Base-by-base conservation (phyloP, 192 early-diverging fungal species). In the Coemansia sp. region DNA sequence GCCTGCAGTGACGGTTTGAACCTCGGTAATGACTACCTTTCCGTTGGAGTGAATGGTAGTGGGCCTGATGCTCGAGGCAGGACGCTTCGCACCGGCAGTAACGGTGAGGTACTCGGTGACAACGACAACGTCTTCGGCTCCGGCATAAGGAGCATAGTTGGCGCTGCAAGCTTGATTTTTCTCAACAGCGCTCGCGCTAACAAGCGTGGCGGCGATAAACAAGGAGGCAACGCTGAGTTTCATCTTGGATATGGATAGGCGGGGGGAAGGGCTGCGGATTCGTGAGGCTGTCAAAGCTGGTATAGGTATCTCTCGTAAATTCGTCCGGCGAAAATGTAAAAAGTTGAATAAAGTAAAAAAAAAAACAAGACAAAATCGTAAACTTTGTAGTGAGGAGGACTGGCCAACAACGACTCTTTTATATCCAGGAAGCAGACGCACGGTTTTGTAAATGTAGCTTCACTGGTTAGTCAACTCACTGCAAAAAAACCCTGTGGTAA, bases 1-100 rank as follows among this genome's bases (percentile, higher is more conserved):
- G 6, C 57, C 57, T 11, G 62, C 71, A 42, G 77, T 74, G 3
- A 74, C 77, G 2, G 77, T 79, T 4, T 71, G 66, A 41, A 62
- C 50, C 36, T 70, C 69, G 27, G 72, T 74, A 19, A 70, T 66
- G 48, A 74, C 56, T 5, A 71, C 46, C 21, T 71, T 64, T 29
- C 34, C 36, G 13, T 57, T 54, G 34, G 51, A 31, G 10, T 54
- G 21, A 14, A 31, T 31, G 8, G 51, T 31, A 16, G 51, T 54
- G 29, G 51, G 51, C 51, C 31, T 54, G 10, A 31, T 13, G 51
- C 27, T 54, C 10, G 51, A 29, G 14, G 10, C 33, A 33, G 54
- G 54, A 57, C 14, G 54, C 6, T 34, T 34, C 6, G 54, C 54
- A 17, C 54, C 54, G 2, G 54, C 54, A 0, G 54, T 57, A 6